A percentile compares a stretch with the other conserved stretches of the same genome.
Evolutionary conservation across 2,329 filamentous ascomycete species (phyloP).

Genomic region (Cladosporium sp.): DNA sequence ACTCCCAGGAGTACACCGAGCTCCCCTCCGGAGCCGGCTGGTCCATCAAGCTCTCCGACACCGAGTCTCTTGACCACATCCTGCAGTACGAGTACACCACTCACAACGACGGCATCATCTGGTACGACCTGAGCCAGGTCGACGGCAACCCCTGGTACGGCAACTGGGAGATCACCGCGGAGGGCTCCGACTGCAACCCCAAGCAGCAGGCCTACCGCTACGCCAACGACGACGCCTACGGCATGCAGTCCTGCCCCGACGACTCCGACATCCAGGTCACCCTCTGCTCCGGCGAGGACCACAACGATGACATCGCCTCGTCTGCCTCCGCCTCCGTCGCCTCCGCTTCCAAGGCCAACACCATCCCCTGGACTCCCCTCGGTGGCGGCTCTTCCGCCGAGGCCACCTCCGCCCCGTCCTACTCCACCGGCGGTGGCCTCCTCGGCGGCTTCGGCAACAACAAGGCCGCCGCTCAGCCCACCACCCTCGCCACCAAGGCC

Average conservation of each 20-base stretch:
- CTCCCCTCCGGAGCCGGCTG: conserved; percentile 32
- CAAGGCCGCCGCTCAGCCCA: conserved; percentile 4
- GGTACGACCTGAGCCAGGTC: conserved; percentile 36
- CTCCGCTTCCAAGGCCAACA: conserved; percentile 21
- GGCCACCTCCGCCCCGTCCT: not conserved
- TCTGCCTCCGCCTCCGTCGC: conserved; percentile 23
- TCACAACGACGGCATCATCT: conserved; percentile 33
- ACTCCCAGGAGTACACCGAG: conserved; percentile 30
- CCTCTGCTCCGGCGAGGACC: conserved; percentile 30
- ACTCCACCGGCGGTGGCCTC: not conserved
- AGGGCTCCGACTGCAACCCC: conserved; percentile 22
- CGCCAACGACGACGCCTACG: conserved; percentile 35
- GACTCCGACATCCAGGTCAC: conserved; percentile 32
- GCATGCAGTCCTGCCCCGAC: conserved; percentile 33
- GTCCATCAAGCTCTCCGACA: conserved; percentile 37
- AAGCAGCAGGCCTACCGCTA: conserved; percentile 35
- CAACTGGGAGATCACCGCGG: conserved; percentile 33
- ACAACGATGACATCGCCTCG: conserved; percentile 16
- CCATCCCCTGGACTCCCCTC: conserved; percentile 5
- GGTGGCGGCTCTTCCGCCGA: not conserved
- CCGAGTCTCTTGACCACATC: conserved; percentile 23
- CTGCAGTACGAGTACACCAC: conserved; percentile 38
- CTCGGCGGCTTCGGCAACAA: not conserved
- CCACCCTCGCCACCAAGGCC: conserved; percentile 10
- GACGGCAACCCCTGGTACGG: conserved; percentile 35